Evolutionary conservation across 2,329 filamentous ascomycete genomes (phyloP).

Genomic region (Phialemonium atrogriseum): DNA sequence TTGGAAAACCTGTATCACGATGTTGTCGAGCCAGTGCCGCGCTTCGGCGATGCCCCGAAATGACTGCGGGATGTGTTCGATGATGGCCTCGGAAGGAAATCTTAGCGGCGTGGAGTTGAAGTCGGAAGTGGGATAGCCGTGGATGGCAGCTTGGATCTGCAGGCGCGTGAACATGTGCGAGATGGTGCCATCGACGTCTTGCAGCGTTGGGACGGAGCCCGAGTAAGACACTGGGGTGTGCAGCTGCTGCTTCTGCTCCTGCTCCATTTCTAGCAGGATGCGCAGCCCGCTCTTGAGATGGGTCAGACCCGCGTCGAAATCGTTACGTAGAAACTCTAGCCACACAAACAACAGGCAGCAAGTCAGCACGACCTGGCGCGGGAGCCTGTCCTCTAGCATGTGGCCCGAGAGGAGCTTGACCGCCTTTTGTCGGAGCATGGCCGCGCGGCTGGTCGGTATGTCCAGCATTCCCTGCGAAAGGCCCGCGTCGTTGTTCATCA

Average conservation of each 20-base stretch:
- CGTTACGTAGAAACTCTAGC: conserved; percentile 3
- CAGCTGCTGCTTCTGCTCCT: too few species aligned
- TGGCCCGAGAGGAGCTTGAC: background rate
- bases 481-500: background rate
- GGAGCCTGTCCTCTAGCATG: background rate
- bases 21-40: conserved; percentile 1
- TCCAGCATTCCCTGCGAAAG: conserved; percentile 1
- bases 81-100: background rate
- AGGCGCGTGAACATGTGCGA: conserved; percentile 2
- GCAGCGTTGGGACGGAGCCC: background rate
- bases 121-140: conserved; percentile 2
- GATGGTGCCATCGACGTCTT: background rate
- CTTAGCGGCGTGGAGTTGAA: too few species aligned
- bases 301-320: conserved; percentile 1
- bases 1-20: background rate
- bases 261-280: background rate
- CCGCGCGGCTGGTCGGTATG: conserved; percentile 1
- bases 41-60: background rate
- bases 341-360: conserved; percentile 4
- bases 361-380: conserved; percentile 1
- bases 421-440: conserved; percentile 1
- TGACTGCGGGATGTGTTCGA: background rate
- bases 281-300: conserved; percentile 2
- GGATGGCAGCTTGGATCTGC: conserved; percentile 3
- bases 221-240: background rate